These are phyloP conservation scores for Corinectria fuckeliana DNA, from an alignment of 2,329 filamentous ascomycete genomes.

Conservation along the genomic window DNA sequence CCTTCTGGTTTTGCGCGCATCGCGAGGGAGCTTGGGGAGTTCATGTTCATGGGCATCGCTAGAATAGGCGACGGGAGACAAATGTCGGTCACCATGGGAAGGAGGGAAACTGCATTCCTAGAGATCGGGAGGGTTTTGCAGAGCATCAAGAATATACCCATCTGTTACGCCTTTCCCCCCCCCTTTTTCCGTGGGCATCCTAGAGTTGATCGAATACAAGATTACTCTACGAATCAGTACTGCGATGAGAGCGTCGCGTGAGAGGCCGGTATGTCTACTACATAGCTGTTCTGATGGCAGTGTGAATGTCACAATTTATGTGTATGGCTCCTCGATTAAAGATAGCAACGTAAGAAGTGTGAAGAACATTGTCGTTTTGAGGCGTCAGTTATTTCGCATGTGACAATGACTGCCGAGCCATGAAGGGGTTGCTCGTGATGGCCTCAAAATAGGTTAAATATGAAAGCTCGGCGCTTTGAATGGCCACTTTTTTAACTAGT, in stretches of 20 bases:
- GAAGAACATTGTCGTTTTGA: not conserved
- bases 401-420: not conserved
- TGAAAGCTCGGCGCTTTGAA: conserved; percentile 22
- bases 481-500: conserved; percentile 32
- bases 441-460: not conserved
- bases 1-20: conserved; percentile 31
- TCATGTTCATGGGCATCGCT: conserved; percentile 31
- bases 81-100: conserved; percentile 7
- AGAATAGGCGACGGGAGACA: conserved; percentile 22
- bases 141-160: conserved; percentile 11
- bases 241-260: not conserved
- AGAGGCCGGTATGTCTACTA: not conserved
- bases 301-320: no score
- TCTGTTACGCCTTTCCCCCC: not conserved
- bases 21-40: conserved; percentile 39
- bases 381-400: not conserved
- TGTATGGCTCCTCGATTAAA: no score
- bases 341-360: no score
- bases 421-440: not conserved
- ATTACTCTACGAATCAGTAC: not conserved
- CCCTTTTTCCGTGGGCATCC: not conserved
- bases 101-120: conserved; percentile 15
- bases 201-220: not conserved
- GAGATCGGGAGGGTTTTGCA: not conserved
- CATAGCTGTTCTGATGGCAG: no score